Percentiles rank a stretch among this genome's conserved stretches.
Conservation (phyloP, 495 filamentous ascomycete species). For the Hyphodiscus hymeniophilus region DNA sequence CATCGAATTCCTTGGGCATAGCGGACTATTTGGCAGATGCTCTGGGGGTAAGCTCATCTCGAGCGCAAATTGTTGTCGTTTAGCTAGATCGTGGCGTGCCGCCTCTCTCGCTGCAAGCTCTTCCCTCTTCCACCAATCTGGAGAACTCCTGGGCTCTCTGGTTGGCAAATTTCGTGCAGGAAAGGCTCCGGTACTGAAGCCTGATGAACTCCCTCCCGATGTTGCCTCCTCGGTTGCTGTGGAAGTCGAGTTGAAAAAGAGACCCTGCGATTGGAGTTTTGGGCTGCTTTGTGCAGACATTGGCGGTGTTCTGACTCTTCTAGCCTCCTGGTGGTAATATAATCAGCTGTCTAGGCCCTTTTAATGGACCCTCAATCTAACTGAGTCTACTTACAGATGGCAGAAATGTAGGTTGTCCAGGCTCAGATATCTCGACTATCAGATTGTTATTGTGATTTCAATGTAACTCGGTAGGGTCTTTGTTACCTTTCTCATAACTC, state of each 20-base stretch:
- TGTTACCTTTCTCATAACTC: conserved; percentile 8
- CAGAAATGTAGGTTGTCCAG: conserved; percentile 18
- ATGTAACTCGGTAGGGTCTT: background rate
- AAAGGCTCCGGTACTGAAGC: background rate
- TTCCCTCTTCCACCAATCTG: conserved; percentile 11
- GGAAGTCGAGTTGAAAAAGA: conserved; percentile 40
- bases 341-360: background rate
- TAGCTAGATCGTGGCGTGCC: background rate
- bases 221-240: conserved; percentile 2
- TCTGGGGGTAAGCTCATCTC: conserved; percentile 49
- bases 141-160: background rate
- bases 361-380: background rate
- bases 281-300: conserved; percentile 25
- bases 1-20: conserved; percentile 52
- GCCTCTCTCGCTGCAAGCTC: background rate
- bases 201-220: background rate
- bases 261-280: conserved; percentile 26
- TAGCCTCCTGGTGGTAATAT: conserved; percentile 32
- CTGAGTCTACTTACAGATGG: conserved; percentile 18
- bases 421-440: conserved; percentile 22
- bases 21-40: conserved; percentile 53
- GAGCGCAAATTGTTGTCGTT: conserved; percentile 26
- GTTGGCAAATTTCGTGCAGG: background rate
- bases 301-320: conserved; percentile 38
- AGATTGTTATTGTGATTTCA: background rate